phyloP scores from a whole-genome alignment of 768 basidiomycete genomes.

The Gyrodon lividus region DNA sequence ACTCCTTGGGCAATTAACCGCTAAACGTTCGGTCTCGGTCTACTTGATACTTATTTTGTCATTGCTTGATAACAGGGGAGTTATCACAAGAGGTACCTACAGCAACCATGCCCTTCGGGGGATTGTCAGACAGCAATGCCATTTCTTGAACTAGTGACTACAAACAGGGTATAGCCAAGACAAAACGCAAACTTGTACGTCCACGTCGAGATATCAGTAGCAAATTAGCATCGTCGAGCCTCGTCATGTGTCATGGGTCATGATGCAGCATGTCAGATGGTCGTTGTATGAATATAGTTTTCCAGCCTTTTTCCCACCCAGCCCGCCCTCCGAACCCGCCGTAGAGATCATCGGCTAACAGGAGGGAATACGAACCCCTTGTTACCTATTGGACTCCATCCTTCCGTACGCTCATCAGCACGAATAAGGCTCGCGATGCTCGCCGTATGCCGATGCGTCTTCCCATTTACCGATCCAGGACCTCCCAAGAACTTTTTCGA shows the following conservation, averaged over 20 bases:
- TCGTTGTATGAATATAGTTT: not conserved
- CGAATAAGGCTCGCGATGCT: constrained; percentile 82
- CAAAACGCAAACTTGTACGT: not conserved
- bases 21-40: not conserved
- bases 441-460: constrained; percentile 74
- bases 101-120: too few relatives aligned
- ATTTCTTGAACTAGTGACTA: not conserved
- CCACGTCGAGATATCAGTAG: not conserved
- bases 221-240: not conserved
- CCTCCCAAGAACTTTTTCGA: constrained; percentile 22
- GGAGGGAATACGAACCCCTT: constrained; percentile 53
- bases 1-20: constrained; percentile 44
- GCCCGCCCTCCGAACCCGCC: not conserved
- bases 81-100: too few relatives aligned
- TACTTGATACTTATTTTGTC: not conserved
- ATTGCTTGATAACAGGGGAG: not conserved
- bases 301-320: not conserved
- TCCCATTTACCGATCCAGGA: constrained; percentile 26
- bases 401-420: constrained; percentile 72
- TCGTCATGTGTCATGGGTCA: not conserved
- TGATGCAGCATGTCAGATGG: not conserved
- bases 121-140: not conserved
- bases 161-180: constrained; percentile 10
- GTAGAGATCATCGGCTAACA: constrained; percentile 19
- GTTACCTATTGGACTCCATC: constrained; percentile 73